Percentiles rank a stretch among this genome's conserved stretches.
phyloP scores from a whole-genome alignment of 441 rosid species.

The Theobroma grandiflorum region DNA sequence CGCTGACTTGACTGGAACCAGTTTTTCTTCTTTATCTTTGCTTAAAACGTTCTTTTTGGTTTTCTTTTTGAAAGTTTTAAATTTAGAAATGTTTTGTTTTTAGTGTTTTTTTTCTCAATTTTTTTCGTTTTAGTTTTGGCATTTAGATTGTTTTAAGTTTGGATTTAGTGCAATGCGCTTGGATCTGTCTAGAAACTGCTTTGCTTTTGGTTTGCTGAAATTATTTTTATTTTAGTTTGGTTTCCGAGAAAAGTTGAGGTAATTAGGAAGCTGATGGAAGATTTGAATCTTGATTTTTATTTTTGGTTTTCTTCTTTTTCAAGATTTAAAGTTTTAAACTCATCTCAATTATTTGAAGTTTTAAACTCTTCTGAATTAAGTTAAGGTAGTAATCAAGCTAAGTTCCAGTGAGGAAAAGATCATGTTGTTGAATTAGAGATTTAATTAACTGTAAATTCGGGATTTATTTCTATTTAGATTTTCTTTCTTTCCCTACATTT shows the following conservation, averaged over 20 bases:
- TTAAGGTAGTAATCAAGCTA: neutral
- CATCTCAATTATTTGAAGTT: neutral
- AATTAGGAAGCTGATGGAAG: conserved; percentile 12
- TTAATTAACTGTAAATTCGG: neutral
- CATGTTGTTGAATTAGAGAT: neutral
- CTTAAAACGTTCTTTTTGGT: neutral
- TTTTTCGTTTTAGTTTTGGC: neutral
- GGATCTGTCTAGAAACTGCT: conserved; percentile 37
- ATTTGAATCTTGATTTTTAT: neutral
- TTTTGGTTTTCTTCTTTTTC: neutral
- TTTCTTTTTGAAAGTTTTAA: neutral
- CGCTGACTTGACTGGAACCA: neutral
- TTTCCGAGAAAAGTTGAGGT: neutral
- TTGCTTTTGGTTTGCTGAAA: neutral
- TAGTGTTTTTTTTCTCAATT: neutral
- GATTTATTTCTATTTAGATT: neutral
- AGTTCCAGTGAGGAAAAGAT: conserved; percentile 13
- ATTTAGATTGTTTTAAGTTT: conserved; percentile 13
- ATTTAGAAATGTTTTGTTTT: neutral
- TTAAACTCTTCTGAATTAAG: neutral
- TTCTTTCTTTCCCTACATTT: conserved; percentile 7
- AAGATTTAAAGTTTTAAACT: conserved; percentile 9
- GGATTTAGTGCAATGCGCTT: conserved; percentile 23
- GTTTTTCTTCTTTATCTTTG: conserved; percentile 6
- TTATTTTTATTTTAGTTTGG: neutral